These are phyloP conservation scores for Fraxinus xanthoxyloides DNA, from an alignment of 305 asterid genomes.

Conservation along the genomic window DNA sequence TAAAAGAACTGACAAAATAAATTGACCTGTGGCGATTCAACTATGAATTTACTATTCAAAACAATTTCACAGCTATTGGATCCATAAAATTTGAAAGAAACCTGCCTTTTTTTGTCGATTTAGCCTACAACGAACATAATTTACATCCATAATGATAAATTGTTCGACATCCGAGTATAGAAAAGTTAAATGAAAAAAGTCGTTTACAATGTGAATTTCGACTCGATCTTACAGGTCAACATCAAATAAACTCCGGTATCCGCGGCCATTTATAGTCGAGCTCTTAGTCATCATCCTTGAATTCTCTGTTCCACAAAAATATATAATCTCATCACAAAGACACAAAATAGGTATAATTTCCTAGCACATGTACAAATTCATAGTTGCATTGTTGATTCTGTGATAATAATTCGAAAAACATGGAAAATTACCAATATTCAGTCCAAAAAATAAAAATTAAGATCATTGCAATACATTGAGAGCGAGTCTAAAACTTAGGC, in stretches of 20 bases:
- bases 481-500: not conserved
- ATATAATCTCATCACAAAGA: not conserved
- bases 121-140: not conserved
- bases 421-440: not conserved
- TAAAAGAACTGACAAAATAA: not conserved
- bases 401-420: not conserved
- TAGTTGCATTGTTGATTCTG: not conserved
- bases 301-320: conserved; percentile 55
- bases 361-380: not conserved
- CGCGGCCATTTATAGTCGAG: conserved; percentile 21
- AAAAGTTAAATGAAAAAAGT: not conserved
- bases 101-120: not conserved
- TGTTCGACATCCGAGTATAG: not conserved
- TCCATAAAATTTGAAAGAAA: not conserved
- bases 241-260: not conserved
- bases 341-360: not conserved
- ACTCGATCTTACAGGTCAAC: not conserved
- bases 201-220: not conserved
- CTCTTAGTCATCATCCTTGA: conserved; percentile 84
- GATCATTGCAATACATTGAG: not conserved
- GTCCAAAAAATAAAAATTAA: not conserved
- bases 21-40: not conserved
- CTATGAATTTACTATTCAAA: not conserved
- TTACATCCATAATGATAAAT: not conserved
- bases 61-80: not conserved